Evolutionary conservation across 2,329 filamentous ascomycete species (phyloP).

Genomic region (Coniochaeta hoffmannii): DNA sequence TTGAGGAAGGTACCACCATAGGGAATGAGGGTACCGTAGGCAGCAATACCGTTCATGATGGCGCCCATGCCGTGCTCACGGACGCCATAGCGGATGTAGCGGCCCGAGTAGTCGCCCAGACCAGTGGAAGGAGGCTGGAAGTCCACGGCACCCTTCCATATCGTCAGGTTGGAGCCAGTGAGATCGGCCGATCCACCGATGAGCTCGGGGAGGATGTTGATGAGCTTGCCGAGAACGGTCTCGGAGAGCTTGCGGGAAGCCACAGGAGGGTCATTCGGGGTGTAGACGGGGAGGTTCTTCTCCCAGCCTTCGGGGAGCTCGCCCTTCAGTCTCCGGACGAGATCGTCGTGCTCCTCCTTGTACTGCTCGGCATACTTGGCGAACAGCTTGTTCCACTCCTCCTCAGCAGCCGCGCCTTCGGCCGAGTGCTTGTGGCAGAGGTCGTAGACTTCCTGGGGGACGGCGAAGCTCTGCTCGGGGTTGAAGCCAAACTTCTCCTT

Average conservation of each 20-base stretch:
- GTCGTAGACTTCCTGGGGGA: conserved; percentile 93
- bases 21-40: conserved; percentile 91
- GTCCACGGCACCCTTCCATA: conserved; percentile 94
- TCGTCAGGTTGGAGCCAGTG: conserved; percentile 97
- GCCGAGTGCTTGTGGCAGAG: conserved; percentile 76
- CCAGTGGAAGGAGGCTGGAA: conserved; percentile 87
- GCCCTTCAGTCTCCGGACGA: conserved; percentile 70
- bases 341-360: conserved; percentile 72
- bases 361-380: conserved; percentile 76
- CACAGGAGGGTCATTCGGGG: conserved; percentile 72
- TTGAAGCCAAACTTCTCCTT: conserved; percentile 96
- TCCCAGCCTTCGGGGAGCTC: conserved; percentile 95
- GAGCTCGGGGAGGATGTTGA: conserved; percentile 78
- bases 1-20: conserved; percentile 97
- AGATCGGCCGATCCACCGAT: conserved; percentile 94
- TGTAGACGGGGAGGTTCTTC: conserved; percentile 87
- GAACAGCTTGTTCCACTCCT: conserved; percentile 93
- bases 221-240: conserved; percentile 82
- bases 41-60: conserved; percentile 90
- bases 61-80: conserved; percentile 89
- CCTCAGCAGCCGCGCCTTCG: conserved; percentile 80
- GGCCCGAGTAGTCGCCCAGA: conserved; percentile 83
- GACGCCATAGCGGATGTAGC: conserved; percentile 89
- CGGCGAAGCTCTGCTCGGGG: conserved; percentile 84
- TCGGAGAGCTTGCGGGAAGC: conserved; percentile 97